phyloP scores from a whole-genome alignment of 1,139 yeast genomes.

The Taphrina sp. region DNA sequence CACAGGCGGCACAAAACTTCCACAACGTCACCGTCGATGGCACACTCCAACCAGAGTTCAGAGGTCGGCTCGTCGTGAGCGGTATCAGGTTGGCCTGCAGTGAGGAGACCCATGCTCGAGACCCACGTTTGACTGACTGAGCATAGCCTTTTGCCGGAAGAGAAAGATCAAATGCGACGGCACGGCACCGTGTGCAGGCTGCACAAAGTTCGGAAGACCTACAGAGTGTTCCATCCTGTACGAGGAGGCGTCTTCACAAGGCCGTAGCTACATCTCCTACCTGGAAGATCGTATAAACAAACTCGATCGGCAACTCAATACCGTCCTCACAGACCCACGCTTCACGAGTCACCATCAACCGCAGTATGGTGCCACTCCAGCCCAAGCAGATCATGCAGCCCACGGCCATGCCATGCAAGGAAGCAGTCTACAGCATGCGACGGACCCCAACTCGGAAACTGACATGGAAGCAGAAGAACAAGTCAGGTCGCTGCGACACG shows the following conservation, averaged over 20 bases:
- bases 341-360: neutral
- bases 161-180: conserved; percentile 32
- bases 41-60: conserved; percentile 20
- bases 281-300: conserved; percentile 25
- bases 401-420: neutral
- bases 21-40: conserved; percentile 17
- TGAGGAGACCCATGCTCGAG: no score
- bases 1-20: neutral
- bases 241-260: conserved; percentile 28
- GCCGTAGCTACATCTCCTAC: conserved; percentile 29
- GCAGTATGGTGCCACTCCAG: neutral
- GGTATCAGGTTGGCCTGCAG: conserved; percentile 29
- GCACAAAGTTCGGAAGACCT: conserved; percentile 22
- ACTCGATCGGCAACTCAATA: conserved; percentile 12
- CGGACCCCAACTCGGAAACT: neutral
- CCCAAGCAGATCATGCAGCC: neutral
- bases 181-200: conserved; percentile 28
- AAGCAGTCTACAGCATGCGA: no score
- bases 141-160: conserved; percentile 23
- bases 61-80: conserved; percentile 25
- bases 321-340: no score
- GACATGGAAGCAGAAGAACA: conserved; percentile 1
- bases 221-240: conserved; percentile 28
- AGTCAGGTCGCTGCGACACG: conserved; percentile 1
- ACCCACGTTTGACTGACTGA: no score